Percentiles rank a stretch among this genome's conserved stretches.
Evolutionary conservation across 2,329 filamentous ascomycete species (phyloP).

Genomic region (Thielaviopsis euricoi): DNA sequence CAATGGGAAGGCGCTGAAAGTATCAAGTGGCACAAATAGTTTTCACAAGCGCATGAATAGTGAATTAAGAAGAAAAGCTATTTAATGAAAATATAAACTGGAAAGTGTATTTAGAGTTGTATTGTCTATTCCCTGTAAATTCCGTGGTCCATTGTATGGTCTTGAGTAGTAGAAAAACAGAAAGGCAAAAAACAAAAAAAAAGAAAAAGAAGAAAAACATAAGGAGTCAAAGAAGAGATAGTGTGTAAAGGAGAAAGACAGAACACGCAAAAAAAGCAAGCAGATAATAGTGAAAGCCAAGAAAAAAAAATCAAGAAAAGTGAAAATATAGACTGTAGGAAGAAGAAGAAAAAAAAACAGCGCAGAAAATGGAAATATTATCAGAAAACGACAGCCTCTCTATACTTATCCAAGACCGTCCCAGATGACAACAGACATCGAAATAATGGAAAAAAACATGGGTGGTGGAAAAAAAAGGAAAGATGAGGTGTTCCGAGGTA

Average conservation of each 20-base stretch:
- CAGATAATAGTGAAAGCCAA: not conserved
- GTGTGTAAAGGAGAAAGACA: constrained; percentile 4
- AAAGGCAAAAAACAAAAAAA: not conserved
- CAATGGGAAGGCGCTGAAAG: too few species aligned
- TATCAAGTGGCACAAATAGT: not conserved
- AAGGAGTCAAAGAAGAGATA: not conserved
- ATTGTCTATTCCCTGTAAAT: not conserved
- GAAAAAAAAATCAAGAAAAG: too few species aligned
- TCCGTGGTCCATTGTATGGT: not conserved
- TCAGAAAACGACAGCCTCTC: not conserved
- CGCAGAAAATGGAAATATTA: not conserved
- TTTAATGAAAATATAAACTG: not conserved
- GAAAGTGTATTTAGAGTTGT: not conserved
- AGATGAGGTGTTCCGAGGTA: not conserved
- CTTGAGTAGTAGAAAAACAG: not conserved
- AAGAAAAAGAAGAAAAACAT: not conserved
- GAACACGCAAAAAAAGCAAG: not conserved
- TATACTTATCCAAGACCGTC: constrained; percentile 3
- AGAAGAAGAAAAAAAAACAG: constrained; percentile 9
- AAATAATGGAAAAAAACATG: constrained; percentile 11
- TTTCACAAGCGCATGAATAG: not conserved
- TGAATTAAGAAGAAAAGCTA: not conserved
- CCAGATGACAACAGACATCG: constrained; percentile 9
- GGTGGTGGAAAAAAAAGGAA: not conserved
- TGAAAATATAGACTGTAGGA: not conserved